Conservation (phyloP, 257 asterid genomes). For the Jasminum sambac region DNA sequence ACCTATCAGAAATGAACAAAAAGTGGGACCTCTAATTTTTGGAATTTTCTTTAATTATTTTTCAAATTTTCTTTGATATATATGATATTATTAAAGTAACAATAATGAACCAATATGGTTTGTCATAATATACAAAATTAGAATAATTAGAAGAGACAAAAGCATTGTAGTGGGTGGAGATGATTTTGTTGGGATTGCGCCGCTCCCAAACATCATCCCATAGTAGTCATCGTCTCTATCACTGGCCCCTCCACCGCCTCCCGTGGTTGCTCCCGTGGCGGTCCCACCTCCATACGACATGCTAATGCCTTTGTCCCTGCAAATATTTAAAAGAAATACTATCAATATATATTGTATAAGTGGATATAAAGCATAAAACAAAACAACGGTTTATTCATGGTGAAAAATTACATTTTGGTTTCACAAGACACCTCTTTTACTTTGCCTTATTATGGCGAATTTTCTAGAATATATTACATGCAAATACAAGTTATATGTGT, state of each 20-base stretch:
- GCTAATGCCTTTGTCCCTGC: constrained; percentile 41
- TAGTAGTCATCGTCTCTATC: constrained; percentile 21
- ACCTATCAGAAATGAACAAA: constrained; percentile 9
- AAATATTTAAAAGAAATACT: constrained; percentile 7
- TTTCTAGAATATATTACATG: background rate
- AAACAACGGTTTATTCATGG: background rate
- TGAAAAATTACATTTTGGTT: background rate
- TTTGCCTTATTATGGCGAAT: background rate
- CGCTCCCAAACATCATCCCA: constrained; percentile 30
- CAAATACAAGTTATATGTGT: no score
- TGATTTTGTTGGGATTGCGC: constrained; percentile 18
- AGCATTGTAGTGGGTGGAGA: constrained; percentile 7
- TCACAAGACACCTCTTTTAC: background rate
- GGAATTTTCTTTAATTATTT: background rate
- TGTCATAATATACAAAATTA: constrained; percentile 24
- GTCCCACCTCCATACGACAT: constrained; percentile 38
- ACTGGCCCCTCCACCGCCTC: constrained; percentile 26
- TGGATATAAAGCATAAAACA: background rate
- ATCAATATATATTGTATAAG: background rate
- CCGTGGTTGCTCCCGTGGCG: constrained; percentile 17
- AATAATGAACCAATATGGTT: constrained; percentile 13
- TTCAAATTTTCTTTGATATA: background rate
- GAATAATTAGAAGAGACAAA: constrained; percentile 21
- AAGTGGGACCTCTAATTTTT: background rate
- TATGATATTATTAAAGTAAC: background rate